Conservation (phyloP, 257 asterid species). For the Lycium barbarum region DNA sequence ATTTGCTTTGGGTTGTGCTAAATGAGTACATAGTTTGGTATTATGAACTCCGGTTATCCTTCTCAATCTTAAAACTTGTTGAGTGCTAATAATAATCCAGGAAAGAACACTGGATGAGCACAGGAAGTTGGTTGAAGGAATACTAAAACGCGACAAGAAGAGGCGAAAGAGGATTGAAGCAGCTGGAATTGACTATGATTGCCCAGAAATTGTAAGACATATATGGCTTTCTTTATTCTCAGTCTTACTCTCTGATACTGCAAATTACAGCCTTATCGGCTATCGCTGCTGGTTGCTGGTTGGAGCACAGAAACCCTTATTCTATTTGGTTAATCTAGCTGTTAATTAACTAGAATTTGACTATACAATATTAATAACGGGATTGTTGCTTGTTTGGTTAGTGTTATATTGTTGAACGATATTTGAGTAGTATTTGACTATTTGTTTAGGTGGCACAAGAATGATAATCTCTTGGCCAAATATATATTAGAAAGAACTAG, state of each 20-base stretch:
- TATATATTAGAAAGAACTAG: neutral
- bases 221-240: neutral
- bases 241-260: neutral
- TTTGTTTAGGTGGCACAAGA: neutral
- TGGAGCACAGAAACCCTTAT: neutral
- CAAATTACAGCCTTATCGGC: neutral
- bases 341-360: neutral
- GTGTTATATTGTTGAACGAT: conserved; percentile 7
- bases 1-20: neutral
- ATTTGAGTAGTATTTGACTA: neutral
- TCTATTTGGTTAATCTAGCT: neutral
- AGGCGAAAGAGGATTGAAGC: conserved; percentile 81
- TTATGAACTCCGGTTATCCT: neutral
- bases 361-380: neutral
- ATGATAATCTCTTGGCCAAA: neutral
- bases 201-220: conserved; percentile 80
- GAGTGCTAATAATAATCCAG: conserved; percentile 41
- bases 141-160: conserved; percentile 67
- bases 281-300: neutral
- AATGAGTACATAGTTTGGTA: neutral
- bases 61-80: neutral
- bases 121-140: conserved; percentile 61
- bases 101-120: conserved; percentile 74
- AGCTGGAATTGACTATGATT: conserved; percentile 84
- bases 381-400: neutral